phyloP scores from a whole-genome alignment of 2,329 filamentous ascomycete species.

The Scorias spongiosa region DNA sequence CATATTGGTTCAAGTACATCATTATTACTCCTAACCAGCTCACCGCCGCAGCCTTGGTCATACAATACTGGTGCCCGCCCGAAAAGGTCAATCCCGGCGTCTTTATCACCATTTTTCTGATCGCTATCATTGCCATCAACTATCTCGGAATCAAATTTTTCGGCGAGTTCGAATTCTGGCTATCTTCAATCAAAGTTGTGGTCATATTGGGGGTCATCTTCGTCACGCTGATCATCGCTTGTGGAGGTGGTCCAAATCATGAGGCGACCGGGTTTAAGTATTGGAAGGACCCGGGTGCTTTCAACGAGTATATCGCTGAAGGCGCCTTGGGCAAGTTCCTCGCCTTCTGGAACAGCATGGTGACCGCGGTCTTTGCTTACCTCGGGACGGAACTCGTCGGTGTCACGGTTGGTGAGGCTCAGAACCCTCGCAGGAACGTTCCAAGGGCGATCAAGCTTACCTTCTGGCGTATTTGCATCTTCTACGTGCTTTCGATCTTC shows the following conservation, averaged over 20 bases:
- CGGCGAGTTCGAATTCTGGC: slow-evolving; percentile 35
- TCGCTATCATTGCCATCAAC: slow-evolving; percentile 29
- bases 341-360: slow-evolving; percentile 22
- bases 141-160: slow-evolving; percentile 47
- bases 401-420: slow-evolving; percentile 13
- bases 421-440: slow-evolving; percentile 13
- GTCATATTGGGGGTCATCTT: slow-evolving; percentile 32
- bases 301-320: slow-evolving; percentile 14
- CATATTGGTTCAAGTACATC: slow-evolving; percentile 52
- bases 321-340: slow-evolving; percentile 24
- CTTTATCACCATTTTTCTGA: slow-evolving; percentile 49
- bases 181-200: slow-evolving; percentile 31
- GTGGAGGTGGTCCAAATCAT: slow-evolving; percentile 32
- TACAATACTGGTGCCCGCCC: slow-evolving; percentile 58
- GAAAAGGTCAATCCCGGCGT: slow-evolving; percentile 60
- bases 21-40: slow-evolving; percentile 76
- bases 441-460: slow-evolving; percentile 55
- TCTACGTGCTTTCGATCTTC: slow-evolving; percentile 61
- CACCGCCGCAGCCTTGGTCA: slow-evolving; percentile 63
- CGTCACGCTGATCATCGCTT: slow-evolving; percentile 32
- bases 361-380: slow-evolving; percentile 20
- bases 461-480: slow-evolving; percentile 69
- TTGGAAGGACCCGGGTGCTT: slow-evolving; percentile 18
- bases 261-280: slow-evolving; percentile 33
- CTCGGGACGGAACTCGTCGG: slow-evolving; percentile 32